Conservation (phyloP, 2,329 filamentous ascomycete genomes). For the Fusarium nelsonii region DNA sequence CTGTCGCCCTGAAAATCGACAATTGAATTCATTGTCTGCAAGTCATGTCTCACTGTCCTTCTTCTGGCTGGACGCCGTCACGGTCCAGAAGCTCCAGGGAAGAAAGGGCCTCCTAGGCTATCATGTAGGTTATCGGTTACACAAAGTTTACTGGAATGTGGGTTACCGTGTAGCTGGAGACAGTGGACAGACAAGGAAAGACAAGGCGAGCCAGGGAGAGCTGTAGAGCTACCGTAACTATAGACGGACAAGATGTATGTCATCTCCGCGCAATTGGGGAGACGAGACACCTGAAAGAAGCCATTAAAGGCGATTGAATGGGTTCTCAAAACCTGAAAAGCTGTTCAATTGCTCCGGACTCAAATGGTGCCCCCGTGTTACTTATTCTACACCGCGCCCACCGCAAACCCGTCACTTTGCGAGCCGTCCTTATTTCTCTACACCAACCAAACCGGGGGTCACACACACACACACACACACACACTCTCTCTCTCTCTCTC, state of each 20-base stretch:
- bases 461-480: too few species aligned
- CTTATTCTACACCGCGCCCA: slow-evolving; percentile 47
- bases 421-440: slow-evolving; percentile 23
- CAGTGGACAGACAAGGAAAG: slow-evolving; percentile 12
- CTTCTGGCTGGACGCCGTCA: slow-evolving; percentile 7
- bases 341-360: slow-evolving; percentile 9
- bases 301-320: background rate
- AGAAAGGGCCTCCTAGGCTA: slow-evolving; percentile 6
- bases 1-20: slow-evolving; percentile 13
- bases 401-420: slow-evolving; percentile 43
- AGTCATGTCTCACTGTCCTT: slow-evolving; percentile 21
- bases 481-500: too few species aligned
- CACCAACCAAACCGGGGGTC: slow-evolving; percentile 25
- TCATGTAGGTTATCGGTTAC: slow-evolving; percentile 2
- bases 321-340: background rate
- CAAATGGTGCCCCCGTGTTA: slow-evolving; percentile 16
- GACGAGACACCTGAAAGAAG: slow-evolving; percentile 20
- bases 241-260: background rate
- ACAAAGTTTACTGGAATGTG: slow-evolving; percentile 35
- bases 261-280: slow-evolving; percentile 4
- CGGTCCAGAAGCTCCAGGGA: slow-evolving; percentile 34
- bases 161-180: slow-evolving; percentile 25
- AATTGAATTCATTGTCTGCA: slow-evolving; percentile 19
- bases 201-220: slow-evolving; percentile 7
- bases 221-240: background rate